Base-by-base conservation (phyloP, 2,329 filamentous ascomycete species). In the Cladosporium sp. region DNA sequence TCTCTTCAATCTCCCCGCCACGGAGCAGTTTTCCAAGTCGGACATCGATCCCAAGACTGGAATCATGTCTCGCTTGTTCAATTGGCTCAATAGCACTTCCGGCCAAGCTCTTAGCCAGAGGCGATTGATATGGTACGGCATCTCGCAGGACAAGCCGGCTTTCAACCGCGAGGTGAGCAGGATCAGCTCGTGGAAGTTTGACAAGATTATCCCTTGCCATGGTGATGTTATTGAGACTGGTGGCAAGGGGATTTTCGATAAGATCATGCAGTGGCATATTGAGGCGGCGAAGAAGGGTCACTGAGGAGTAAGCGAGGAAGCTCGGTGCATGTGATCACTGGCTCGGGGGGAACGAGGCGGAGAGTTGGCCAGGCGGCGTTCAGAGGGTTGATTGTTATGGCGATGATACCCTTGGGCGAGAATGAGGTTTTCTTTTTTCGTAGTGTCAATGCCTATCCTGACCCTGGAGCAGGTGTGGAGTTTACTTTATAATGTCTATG, bases 1-100 rank as follows among this genome's bases (percentile, higher is more conserved):
- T 40, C 71, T 97, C 63, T 97, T 97, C 80, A 97, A 97, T 72
- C 76, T 96, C 34, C 94, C 94, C 0, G 84, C 91, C 0, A 84
- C 77, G 0, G 94, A 99, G 76, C 94, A 97, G 76, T 97, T 75
- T 65, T 74, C 71, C 66, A 82, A 77, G 64, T 75, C 83, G 0
- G 79, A 77, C 8, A 78, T 83, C 3, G 75, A 78, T 32, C 76
- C 83, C 3, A 79, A 71, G 0, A 74, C 78, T n/a, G 86, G 86
- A 0, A 67, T 85, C n/a, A 64, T 83, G 25, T 86, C 83, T 0
- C 84, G 79, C 65, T 59, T 89, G 1, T 78, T 86, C 50, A 72
- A 67, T 3, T 74, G 76, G 0, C 61, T 92, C 40, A 82, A 89
- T 75, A 77, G 74, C 61, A 86, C 85, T n/a, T 64, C 75, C 22